Evolutionary conservation across 306 rosid species (phyloP).

Genomic region (Glycyrrhiza uralensis): DNA sequence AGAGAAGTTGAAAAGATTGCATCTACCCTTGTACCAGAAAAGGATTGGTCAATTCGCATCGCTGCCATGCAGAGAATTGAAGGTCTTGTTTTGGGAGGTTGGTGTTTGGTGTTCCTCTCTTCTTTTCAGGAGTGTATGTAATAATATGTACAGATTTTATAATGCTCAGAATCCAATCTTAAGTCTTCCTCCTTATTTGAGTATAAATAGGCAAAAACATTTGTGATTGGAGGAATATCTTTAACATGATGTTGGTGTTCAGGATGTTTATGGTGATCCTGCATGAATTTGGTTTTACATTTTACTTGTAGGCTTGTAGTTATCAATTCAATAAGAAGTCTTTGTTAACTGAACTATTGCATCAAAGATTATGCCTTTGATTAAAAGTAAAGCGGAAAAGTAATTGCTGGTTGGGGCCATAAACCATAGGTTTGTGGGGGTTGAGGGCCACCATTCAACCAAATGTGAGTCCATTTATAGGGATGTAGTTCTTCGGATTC

Average conservation of each 20-base stretch:
- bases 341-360: conserved; percentile 5
- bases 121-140: conserved; percentile 2
- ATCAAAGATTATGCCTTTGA: neutral
- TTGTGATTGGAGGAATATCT: conserved; percentile 16
- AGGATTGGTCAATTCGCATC: conserved; percentile 95
- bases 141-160: conserved; percentile 6
- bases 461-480: conserved; percentile 6
- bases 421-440: neutral
- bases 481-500: conserved; percentile 14
- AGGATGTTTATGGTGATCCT: conserved; percentile 16
- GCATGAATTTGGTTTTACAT: conserved; percentile 22
- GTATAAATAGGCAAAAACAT: conserved; percentile 15
- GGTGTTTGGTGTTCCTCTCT: conserved; percentile 31
- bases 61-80: conserved; percentile 96
- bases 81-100: conserved; percentile 95
- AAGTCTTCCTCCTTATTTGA: neutral
- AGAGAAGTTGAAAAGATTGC: conserved; percentile 91
- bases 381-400: conserved; percentile 8
- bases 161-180: conserved; percentile 16
- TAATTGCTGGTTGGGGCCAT: conserved; percentile 7
- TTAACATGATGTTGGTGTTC: conserved; percentile 17
- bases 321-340: conserved; percentile 6
- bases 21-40: conserved; percentile 91
- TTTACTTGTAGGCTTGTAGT: conserved; percentile 19
- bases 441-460: neutral